These are phyloP conservation scores for Colletotrichum neosansevieriae DNA, from an alignment of 2,329 filamentous ascomycete species.

Conservation along the genomic window DNA sequence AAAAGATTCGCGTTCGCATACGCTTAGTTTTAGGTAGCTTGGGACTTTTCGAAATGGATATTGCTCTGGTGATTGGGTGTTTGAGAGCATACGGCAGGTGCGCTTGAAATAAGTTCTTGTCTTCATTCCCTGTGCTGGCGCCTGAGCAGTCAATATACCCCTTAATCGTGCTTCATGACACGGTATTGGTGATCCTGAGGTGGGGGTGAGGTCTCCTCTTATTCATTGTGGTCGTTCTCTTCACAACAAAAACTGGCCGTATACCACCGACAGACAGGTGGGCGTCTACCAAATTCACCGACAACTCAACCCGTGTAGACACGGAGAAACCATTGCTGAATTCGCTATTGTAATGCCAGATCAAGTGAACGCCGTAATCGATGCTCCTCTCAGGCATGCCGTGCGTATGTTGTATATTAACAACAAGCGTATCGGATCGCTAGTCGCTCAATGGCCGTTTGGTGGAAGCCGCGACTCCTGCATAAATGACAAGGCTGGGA, in stretches of 20 bases:
- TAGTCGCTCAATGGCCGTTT: not conserved
- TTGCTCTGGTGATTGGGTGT: constrained; percentile 17
- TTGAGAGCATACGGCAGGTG: constrained; percentile 4
- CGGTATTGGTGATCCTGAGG: no score
- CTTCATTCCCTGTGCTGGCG: not conserved
- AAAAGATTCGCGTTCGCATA: not conserved
- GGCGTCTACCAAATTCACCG: not conserved
- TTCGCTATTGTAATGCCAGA: not conserved
- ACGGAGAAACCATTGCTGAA: not conserved
- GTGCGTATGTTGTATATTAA: not conserved
- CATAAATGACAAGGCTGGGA: not conserved
- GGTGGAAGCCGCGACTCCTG: constrained; percentile 1
- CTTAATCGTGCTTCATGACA: constrained; percentile 2
- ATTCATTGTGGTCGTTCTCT: no score
- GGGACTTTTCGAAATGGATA: constrained; percentile 23
- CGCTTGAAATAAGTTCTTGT: constrained; percentile 3
- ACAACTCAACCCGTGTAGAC: not conserved
- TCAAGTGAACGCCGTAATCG: not conserved
- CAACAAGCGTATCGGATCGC: not conserved
- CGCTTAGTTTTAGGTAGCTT: constrained; percentile 23
- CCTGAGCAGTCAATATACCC: constrained; percentile 26
- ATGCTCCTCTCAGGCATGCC: constrained; percentile 4
- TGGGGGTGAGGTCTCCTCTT: no score
- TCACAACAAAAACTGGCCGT: no score
- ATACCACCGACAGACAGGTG: not conserved